Base-by-base conservation (phyloP, 1,284 basidiomycete species). In the Rhizoctonia solani region DNA sequence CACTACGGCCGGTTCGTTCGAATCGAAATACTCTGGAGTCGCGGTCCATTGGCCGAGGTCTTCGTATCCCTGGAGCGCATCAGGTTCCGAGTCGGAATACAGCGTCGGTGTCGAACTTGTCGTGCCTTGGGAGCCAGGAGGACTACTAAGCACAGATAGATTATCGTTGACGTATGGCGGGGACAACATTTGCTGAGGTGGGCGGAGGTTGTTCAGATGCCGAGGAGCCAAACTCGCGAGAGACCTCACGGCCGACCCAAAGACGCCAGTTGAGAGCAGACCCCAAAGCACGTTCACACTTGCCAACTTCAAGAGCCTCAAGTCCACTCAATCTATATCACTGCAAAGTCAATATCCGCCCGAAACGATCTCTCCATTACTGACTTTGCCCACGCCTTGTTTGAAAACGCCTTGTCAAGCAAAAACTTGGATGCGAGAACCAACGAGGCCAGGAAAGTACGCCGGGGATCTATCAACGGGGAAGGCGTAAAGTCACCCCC, bases 321-420 rank as follows among this genome's bases (percentile, higher is more conserved):
- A 92, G 81, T 32, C 90, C 89, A 25, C 88, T 90, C 1, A 92
- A 81, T 41, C 58, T 63, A 16, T 4, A 49, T 32, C 1, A 21
- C 4, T n/a, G n/a, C n/a, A n/a, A n/a, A 23, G 19, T 34, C 11
- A 3, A 4, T 14, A 13, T 34, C 2, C 14, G 29, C 13, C 49
- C 9, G 49, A 4, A 13, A 19, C 13, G 16, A 14, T 34, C 34
- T 14, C 23, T 37, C n/a, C 78, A 32, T 34, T 6, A 52, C 58
- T 37, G 34, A 63, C 74, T 93, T 93, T 5, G 91, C 87, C 94
- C 94, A 97, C 19, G 94, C 93, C 21, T 87, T 85, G 76, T 97
- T 96, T 14, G 90, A 93, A 74, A 95, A 97, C 63, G 90, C 93
- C 66, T 90, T 88, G 74, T 98, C 95, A 79, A 95, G 93, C 68